Conservation (phyloP, 257 asterid species). For the Przewalskia tangutica region DNA sequence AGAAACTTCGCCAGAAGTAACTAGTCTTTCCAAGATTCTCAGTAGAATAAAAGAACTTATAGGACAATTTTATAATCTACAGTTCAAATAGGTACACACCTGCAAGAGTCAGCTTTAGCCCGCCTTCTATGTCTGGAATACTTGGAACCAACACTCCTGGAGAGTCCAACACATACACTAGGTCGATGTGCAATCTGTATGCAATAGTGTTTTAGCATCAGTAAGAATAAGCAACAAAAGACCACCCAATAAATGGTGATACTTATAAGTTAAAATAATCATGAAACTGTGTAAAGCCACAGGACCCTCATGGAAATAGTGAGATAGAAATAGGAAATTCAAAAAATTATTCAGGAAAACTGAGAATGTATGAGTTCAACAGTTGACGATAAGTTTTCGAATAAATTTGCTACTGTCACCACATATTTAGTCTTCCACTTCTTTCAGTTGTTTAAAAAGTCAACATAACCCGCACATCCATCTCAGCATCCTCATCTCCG, state of each 20-base stretch:
- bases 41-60: neutral
- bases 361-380: neutral
- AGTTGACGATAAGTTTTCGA: neutral
- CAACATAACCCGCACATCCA: no score
- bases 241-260: neutral
- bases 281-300: neutral
- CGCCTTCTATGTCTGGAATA: conserved; percentile 76
- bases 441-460: neutral
- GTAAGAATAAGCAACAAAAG: neutral
- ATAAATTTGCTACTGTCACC: neutral
- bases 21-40: neutral
- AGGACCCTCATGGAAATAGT: neutral
- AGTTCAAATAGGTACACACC: conserved; percentile 25
- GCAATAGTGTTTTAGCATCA: neutral
- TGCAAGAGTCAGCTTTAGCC: conserved; percentile 88
- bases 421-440: neutral
- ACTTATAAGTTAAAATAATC: neutral
- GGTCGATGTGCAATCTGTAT: conserved; percentile 82
- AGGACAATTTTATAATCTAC: neutral
- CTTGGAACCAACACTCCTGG: conserved; percentile 97
- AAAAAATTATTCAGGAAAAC: neutral
- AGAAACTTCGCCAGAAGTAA: no score
- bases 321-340: neutral
- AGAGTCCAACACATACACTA: conserved; percentile 81
- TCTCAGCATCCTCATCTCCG: no score